These are phyloP conservation scores for Rhodotorula mucilaginosa DNA, from an alignment of 1,284 basidiomycete species.

Conservation along the genomic window DNA sequence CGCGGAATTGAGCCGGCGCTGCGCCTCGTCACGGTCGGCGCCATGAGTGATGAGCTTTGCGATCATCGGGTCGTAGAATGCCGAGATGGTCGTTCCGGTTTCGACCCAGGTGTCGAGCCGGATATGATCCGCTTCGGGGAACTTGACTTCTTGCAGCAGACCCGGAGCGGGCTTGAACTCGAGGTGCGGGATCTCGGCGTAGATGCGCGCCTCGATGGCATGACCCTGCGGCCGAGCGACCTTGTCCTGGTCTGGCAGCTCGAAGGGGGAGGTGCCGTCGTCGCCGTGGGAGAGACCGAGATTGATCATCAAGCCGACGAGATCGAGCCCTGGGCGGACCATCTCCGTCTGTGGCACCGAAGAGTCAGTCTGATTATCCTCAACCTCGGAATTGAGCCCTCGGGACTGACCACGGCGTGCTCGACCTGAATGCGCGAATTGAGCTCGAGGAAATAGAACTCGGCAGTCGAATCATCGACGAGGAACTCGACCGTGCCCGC, in stretches of 20 bases:
- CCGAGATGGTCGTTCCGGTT: conserved; percentile 60
- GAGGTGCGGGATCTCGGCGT: conserved; percentile 87
- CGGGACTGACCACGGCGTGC: conserved; percentile 57
- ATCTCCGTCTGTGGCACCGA: conserved; percentile 50
- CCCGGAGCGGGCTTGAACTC: conserved; percentile 90
- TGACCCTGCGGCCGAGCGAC: conserved; percentile 37
- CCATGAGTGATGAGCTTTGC: conserved; percentile 89
- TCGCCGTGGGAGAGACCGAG: conserved; percentile 50
- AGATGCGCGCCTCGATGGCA: conserved; percentile 68
- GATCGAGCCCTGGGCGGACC: conserved; percentile 60
- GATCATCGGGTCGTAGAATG: conserved; percentile 71
- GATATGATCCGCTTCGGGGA: conserved; percentile 51
- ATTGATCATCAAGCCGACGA: conserved; percentile 65
- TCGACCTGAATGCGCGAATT: conserved; percentile 72
- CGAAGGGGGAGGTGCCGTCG: conserved; percentile 2
- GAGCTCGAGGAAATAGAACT: conserved; percentile 72
- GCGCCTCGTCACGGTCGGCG: conserved; percentile 74
- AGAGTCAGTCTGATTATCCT: neutral
- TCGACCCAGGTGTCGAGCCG: conserved; percentile 73
- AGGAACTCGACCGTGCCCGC: conserved; percentile 63
- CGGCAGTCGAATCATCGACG: conserved; percentile 58
- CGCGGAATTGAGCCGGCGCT: conserved; percentile 72
- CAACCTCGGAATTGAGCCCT: too few species aligned
- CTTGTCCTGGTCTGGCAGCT: conserved; percentile 1
- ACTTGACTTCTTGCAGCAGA: conserved; percentile 65